Evolutionary conservation across 345 rosid species (phyloP).

Genomic region (Dipteronia dyeriana): DNA sequence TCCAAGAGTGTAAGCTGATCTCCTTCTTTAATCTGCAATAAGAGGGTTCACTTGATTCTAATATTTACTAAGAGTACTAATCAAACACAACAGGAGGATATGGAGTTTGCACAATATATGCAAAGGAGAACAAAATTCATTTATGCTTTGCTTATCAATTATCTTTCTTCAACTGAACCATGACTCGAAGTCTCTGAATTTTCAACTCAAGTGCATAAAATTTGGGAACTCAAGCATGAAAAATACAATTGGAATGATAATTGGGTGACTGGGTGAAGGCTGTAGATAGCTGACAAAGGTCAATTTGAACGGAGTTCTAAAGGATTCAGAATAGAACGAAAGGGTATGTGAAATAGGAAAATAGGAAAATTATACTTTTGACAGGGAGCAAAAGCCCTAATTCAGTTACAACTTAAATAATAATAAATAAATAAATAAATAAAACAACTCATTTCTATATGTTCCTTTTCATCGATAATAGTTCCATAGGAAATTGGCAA

Average conservation of each 20-base stretch:
- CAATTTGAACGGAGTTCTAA: background rate
- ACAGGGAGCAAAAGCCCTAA: background rate
- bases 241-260: background rate
- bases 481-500: background rate
- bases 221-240: background rate
- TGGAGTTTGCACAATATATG: background rate
- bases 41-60: conserved; percentile 15
- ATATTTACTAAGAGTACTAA: background rate
- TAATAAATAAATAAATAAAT: no score
- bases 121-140: background rate
- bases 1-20: conserved; percentile 54
- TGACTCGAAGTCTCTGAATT: background rate
- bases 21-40: conserved; percentile 67
- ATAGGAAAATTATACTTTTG: no score
- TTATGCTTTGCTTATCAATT: background rate
- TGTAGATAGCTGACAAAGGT: background rate
- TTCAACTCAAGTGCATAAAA: background rate
- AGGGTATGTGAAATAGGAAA: background rate
- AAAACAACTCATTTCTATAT: background rate
- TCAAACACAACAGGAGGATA: background rate
- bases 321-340: background rate
- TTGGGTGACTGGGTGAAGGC: background rate
- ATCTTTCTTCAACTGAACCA: background rate
- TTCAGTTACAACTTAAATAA: background rate
- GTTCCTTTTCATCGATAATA: background rate